Evolutionary conservation across 1,139 yeast species (phyloP).

Genomic region (Kazachstania sp.): DNA sequence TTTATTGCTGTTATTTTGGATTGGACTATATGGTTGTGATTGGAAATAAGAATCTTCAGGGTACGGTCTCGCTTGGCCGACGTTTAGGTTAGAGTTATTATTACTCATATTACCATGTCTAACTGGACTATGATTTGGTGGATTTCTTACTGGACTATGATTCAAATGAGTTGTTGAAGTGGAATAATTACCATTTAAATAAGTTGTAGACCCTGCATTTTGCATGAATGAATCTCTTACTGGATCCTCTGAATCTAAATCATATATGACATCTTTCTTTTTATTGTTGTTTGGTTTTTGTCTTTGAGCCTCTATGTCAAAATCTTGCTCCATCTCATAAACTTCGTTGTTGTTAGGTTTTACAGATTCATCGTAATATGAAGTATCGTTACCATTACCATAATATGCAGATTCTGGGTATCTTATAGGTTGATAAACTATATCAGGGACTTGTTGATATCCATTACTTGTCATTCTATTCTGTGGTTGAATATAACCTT

Average conservation of each 20-base stretch:
- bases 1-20: not conserved
- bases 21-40: not conserved
- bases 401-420: slow-evolving; percentile 24
- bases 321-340: slow-evolving; percentile 27
- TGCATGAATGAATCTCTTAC: not conserved
- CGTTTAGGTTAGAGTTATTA: too few species aligned
- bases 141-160: not conserved
- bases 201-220: not conserved
- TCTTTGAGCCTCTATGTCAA: slow-evolving; percentile 28
- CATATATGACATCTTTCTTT: slow-evolving; percentile 3
- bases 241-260: not conserved
- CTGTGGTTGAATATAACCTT: not conserved
- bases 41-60: slow-evolving; percentile 1
- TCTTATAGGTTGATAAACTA: slow-evolving; percentile 27
- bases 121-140: not conserved
- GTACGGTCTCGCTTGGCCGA: slow-evolving; percentile 1
- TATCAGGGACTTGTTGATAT: slow-evolving; percentile 16
- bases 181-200: not conserved
- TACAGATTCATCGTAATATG: slow-evolving; percentile 1
- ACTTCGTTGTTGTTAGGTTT: slow-evolving; percentile 16
- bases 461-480: not conserved
- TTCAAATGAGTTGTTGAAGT: not conserved
- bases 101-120: not conserved
- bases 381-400: slow-evolving; percentile 12
- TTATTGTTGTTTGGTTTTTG: slow-evolving; percentile 8